A percentile compares a stretch with the other conserved stretches of the same genome.
phyloP scores from a whole-genome alignment of 495 filamentous ascomycete species.

The Hypoxylon cercidicola region DNA sequence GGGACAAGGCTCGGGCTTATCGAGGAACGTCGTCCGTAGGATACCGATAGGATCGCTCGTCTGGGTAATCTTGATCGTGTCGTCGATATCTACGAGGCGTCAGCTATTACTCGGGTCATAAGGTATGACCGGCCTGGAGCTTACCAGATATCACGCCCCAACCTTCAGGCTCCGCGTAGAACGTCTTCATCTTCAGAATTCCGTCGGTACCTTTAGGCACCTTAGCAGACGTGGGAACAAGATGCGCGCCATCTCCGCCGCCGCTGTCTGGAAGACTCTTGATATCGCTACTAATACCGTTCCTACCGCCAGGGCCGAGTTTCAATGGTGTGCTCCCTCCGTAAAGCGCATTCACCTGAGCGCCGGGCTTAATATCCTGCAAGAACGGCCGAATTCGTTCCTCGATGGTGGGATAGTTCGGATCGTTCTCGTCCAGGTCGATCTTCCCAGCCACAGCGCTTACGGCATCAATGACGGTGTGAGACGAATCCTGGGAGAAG shows the following conservation, averaged over 20 bases:
- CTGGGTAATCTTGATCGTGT: constrained; percentile 92
- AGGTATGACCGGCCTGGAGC: constrained; percentile 7
- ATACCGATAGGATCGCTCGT: constrained; percentile 83
- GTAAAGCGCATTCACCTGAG: constrained; percentile 65
- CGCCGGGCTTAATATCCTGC: constrained; percentile 75
- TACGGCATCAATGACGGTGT: constrained; percentile 71
- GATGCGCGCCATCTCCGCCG: constrained; percentile 48
- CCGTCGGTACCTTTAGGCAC: constrained; percentile 60
- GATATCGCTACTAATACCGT: constrained; percentile 74
- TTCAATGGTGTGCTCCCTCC: constrained; percentile 61
- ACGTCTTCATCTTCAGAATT: constrained; percentile 68
- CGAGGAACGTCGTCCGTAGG: constrained; percentile 82
- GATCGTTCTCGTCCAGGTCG: constrained; percentile 71
- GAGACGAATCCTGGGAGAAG: constrained; percentile 75
- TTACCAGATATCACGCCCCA: constrained; percentile 86
- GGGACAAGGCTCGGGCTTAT: constrained; percentile 72
- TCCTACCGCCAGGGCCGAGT: constrained; percentile 74
- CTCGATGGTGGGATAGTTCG: constrained; percentile 71
- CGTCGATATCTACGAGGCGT: constrained; percentile 77
- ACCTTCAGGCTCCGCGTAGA: constrained; percentile 78
- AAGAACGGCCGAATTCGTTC: constrained; percentile 79
- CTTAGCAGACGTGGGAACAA: constrained; percentile 57
- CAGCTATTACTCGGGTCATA: constrained; percentile 15
- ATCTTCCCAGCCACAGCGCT: constrained; percentile 76
- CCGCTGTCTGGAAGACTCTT: constrained; percentile 53